Conservation (phyloP, 768 basidiomycete species). For the Lyophyllum semitale region DNA sequence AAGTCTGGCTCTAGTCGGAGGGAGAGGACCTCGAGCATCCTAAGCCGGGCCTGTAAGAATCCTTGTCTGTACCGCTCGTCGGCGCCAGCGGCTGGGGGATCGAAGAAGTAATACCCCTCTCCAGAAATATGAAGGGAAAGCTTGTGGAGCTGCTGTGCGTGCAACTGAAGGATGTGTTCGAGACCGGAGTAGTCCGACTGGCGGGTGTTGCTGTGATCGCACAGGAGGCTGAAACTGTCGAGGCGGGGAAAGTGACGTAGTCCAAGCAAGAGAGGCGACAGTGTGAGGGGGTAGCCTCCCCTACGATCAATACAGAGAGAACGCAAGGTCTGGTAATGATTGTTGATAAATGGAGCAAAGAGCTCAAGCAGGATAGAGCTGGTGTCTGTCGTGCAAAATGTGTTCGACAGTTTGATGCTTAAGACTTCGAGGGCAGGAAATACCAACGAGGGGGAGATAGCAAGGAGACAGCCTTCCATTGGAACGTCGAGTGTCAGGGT, state of each 20-base stretch:
- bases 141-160: conserved; percentile 15
- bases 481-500: conserved; percentile 21
- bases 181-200: conserved; percentile 19
- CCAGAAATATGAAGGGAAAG: conserved; percentile 14
- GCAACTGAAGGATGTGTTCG: conserved; percentile 20
- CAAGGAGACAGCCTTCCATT: conserved; percentile 18
- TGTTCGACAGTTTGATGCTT: conserved; percentile 17
- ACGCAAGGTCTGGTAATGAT: conserved; percentile 17
- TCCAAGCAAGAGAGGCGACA: conserved; percentile 14
- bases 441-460: conserved; percentile 8
- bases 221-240: conserved; percentile 15
- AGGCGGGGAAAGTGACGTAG: conserved; percentile 20
- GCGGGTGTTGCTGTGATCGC: conserved; percentile 15
- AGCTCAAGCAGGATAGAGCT: conserved; percentile 9
- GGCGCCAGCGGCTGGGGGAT: background rate
- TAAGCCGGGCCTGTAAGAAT: conserved; percentile 2
- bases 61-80: conserved; percentile 10
- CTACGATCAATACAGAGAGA: no score
- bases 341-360: conserved; percentile 25
- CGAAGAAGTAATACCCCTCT: background rate
- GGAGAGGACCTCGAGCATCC: conserved; percentile 1
- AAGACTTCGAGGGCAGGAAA: conserved; percentile 21
- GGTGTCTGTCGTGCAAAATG: conserved; percentile 15
- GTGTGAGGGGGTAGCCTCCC: conserved; percentile 17
- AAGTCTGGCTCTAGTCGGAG: conserved; percentile 3